Conservation (phyloP, 345 rosid species). For the Gossypium arboreum region DNA sequence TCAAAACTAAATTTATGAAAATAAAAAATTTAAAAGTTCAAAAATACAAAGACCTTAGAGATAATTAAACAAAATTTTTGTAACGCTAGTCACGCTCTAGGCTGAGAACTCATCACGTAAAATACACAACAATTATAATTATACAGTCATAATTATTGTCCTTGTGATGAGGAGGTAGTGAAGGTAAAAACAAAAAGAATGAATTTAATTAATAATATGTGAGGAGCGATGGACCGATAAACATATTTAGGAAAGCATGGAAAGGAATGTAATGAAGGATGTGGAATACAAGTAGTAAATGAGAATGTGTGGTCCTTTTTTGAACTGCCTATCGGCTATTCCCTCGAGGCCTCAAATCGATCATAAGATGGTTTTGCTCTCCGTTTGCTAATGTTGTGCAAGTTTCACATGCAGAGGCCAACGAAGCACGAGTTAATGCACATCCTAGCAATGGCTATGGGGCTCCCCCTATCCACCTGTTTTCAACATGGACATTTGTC, state of each 20-base stretch:
- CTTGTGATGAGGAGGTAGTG: not conserved
- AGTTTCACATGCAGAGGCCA: slow-evolving; percentile 3
- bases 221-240: not conserved
- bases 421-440: slow-evolving; percentile 5
- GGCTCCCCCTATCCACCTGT: not conserved
- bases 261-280: not conserved
- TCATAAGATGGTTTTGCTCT: not conserved
- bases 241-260: not conserved
- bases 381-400: not conserved
- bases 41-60: too few relatives aligned
- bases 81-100: not conserved
- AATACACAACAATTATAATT: not conserved
- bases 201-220: not conserved
- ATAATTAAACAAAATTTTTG: too few relatives aligned
- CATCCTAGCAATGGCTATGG: not conserved
- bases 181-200: too few relatives aligned
- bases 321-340: not conserved
- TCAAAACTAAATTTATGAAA: too few relatives aligned
- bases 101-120: not conserved
- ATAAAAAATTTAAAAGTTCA: too few relatives aligned
- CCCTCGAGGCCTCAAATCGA: not conserved
- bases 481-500: not conserved
- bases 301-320: not conserved
- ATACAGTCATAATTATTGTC: not conserved
- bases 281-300: not conserved